Evolutionary conservation across 306 rosid genomes (phyloP), one percentile per base, ranked within the genome.

Genomic region (Mucuna pruriens): DNA sequence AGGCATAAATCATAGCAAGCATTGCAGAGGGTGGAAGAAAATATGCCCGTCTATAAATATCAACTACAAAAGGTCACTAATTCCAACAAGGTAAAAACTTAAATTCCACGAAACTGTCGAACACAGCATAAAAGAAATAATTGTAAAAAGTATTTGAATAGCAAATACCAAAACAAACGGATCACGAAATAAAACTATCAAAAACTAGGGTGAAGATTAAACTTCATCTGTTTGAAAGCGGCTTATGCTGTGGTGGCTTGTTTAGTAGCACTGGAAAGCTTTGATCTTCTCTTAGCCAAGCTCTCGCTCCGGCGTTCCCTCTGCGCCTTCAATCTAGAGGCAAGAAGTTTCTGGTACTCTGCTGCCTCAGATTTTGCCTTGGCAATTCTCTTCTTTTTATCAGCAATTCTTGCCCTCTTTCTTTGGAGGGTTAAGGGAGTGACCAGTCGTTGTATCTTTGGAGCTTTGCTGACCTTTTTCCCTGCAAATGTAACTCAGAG

Each of bases 351-450:
- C 74, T 83, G 86, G 83, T 83, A 83, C 7, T 83, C 86, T 16
- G 86, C 86, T 10, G 86, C 83, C 36, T 83, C 86, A 15, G 86
- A 64, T 64, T 83, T 83, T 52, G 86, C 86, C 54, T 78, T 83
- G 26, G 86, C 86, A 63, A 83, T 83, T 65, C 86, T 83, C 82
- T 83, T 72, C 48, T 83, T 83, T 76, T 83, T 83, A 52, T 83
- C 86, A 0, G 86, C 80, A 65, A 83, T 83, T 4, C 86, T 78
- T 63, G 83, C 83, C 63, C 86, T 31, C 86, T 83, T 83, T 46
- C 86, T 83, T 78, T 83, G 86, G 23, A 83, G 86, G 3, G 86
- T 78, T 65, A 83, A 48, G 26, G 86, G 86, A 31, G 86, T 83
- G 20, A 83, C 83, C 48, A 83, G 55, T 7, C 86, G 69, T 62